Percentiles rank a stretch among this genome's conserved stretches.
These are phyloP conservation scores for Miscanthus sacchariflorus DNA, from an alignment of 202 grass and related monocot species.

Conservation along the genomic window DNA sequence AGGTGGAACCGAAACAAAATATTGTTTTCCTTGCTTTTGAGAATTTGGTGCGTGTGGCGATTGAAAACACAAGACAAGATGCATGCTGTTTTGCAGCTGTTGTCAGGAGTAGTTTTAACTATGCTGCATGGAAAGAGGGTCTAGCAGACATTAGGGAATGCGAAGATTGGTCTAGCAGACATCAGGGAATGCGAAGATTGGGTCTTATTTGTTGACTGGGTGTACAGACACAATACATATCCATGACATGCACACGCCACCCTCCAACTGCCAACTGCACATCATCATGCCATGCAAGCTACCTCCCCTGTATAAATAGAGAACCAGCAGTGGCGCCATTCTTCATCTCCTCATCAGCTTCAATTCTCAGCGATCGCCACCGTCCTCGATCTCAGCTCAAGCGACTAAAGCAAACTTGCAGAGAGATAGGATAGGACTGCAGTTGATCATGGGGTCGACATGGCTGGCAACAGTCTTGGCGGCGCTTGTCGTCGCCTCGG, in stretches of 20 bases:
- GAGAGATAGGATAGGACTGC: neutral
- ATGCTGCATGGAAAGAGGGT: neutral
- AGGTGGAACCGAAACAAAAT: too few species aligned
- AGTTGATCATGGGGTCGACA: neutral
- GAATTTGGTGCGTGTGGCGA: neutral
- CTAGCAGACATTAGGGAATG: neutral
- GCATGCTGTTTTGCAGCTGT: neutral
- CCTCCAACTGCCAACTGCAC: neutral
- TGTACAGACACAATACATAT: neutral
- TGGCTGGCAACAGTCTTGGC: slow-evolving; percentile 19
- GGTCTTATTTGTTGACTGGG: slow-evolving; percentile 19
- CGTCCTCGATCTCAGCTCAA: neutral
- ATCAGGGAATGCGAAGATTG: neutral
- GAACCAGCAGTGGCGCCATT: neutral
- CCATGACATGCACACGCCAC: neutral
- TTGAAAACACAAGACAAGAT: neutral
- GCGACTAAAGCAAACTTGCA: neutral
- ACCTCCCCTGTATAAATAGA: neutral
- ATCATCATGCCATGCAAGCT: neutral
- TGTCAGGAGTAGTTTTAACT: neutral
- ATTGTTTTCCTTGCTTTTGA: too few species aligned
- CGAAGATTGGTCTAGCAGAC: neutral
- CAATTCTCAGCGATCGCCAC: neutral
- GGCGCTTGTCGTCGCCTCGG: neutral
- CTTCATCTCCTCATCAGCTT: neutral